Percentiles rank a stretch among this genome's conserved stretches.
These are phyloP conservation scores for Bonia amplexicaulis DNA, from an alignment of 176 grass and related monocot genomes.

Conservation along the genomic window DNA sequence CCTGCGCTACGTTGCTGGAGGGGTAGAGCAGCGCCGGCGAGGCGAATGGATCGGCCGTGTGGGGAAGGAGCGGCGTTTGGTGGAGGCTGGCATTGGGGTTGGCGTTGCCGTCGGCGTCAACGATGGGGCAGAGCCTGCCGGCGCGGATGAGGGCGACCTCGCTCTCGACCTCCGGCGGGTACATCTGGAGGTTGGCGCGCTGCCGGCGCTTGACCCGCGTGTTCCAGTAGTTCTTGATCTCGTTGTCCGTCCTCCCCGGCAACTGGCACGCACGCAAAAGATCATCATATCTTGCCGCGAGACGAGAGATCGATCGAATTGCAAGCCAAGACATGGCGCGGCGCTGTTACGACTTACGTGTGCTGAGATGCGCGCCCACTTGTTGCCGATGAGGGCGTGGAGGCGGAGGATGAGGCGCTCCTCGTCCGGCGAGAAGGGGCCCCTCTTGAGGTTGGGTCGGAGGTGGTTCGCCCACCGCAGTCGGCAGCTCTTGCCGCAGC, in stretches of 20 bases:
- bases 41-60: background rate
- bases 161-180: slow-evolving; percentile 39
- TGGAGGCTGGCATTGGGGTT: background rate
- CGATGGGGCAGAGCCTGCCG: background rate
- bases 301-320: too few species aligned
- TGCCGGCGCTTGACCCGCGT: slow-evolving; percentile 57
- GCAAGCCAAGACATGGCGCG: too few species aligned
- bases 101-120: background rate
- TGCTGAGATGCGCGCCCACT: slow-evolving; percentile 23
- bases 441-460: too few species aligned
- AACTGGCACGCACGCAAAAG: background rate
- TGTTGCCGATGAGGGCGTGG: too few species aligned
- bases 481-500: slow-evolving; percentile 94
- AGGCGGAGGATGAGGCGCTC: too few species aligned
- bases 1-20: background rate
- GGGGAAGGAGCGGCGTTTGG: slow-evolving; percentile 15
- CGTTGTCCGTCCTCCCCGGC: slow-evolving; percentile 85
- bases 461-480: slow-evolving; percentile 98
- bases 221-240: slow-evolving; percentile 99
- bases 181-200: slow-evolving; percentile 34
- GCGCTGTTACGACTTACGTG: slow-evolving; percentile 15
- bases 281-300: too few species aligned
- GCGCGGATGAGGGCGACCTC: slow-evolving; percentile 4
- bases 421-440: too few species aligned
- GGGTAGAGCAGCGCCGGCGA: background rate